Conservation (phyloP, 768 basidiomycete genomes). For the Rhodotorula taiwanensis region DNA sequence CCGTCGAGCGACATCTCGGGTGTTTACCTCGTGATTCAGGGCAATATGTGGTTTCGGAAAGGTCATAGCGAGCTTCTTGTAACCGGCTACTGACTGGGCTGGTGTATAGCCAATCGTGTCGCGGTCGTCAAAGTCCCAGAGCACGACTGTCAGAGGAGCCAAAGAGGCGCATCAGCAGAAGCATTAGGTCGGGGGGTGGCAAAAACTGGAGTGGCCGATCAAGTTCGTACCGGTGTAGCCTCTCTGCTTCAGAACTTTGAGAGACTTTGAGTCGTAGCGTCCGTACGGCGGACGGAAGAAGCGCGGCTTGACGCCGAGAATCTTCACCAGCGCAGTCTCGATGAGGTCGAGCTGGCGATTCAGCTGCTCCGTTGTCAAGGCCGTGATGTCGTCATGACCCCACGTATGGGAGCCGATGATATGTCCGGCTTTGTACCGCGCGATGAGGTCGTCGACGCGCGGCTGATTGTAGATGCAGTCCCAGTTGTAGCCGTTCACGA, state of each 20-base stretch:
- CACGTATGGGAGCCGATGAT: constrained; percentile 23
- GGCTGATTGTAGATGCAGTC: constrained; percentile 28
- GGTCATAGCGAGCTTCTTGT: constrained; percentile 25
- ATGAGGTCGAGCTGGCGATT: constrained; percentile 36
- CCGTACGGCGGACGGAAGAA: constrained; percentile 41
- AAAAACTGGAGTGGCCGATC: too few species aligned
- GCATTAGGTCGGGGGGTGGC: too few species aligned
- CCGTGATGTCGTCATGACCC: constrained; percentile 30
- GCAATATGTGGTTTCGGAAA: constrained; percentile 26
- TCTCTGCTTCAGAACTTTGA: constrained; percentile 23
- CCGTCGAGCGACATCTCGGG: background rate
- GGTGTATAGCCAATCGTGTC: constrained; percentile 24
- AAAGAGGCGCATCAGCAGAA: too few species aligned
- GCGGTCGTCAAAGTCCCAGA: constrained; percentile 37
- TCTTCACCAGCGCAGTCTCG: constrained; percentile 39
- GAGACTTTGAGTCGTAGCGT: background rate
- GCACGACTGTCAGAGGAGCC: too few species aligned
- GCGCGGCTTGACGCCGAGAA: constrained; percentile 37
- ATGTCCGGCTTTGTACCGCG: constrained; percentile 14
- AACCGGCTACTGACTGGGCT: constrained; percentile 18
- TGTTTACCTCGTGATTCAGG: constrained; percentile 37
- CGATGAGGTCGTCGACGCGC: constrained; percentile 6
- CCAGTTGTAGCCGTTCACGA: constrained; percentile 38
- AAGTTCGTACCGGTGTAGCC: constrained; percentile 39
- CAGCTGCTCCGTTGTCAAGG: constrained; percentile 21